Evolutionary conservation across 1,284 basidiomycete genomes (phyloP), one percentile per base, ranked within the genome.

Genomic region (Tetrapyrgos nigripes): DNA sequence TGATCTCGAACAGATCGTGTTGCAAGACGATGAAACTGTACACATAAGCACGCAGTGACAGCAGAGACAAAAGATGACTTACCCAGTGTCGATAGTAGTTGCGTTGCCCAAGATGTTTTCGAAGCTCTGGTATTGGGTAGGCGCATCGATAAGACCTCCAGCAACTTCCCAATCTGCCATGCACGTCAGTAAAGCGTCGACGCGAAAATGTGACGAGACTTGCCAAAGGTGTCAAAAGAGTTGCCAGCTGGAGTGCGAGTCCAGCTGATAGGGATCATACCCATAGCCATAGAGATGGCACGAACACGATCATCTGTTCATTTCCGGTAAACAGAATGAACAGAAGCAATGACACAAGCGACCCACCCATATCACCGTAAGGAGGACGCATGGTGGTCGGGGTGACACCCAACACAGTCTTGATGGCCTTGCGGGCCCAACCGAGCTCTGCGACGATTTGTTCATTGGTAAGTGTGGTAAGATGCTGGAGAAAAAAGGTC

Each of bases 401-500:
- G 4, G 92, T 92, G 26, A 95, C 89, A 66, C 93, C 93, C 60
- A 92, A 78, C 26, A 89, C 82, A 3, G 67, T 66, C 66, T 89
- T 85, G 76, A 98, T 97, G 54, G 89, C 86, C 76, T 94, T 87
- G 64, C 89, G 91, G 58, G 94, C 93, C 91, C 93, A 98, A 48
- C 92, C 95, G 50, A 98, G 83, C 76, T 98, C 96, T 24, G 95
- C 95, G 21, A 98, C 93, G 60, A 98, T 86, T 78, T 97, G 81
- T 70, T 87, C 88, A 70, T 89, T 98, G 49, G 93, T 88, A 60
- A 96, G 80, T 35, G 87, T 86, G 13, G 96, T 98, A 37, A 96
- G 80, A 60, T 83, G 83, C 89, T 89, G 62, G 33, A 19, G 14
- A 57, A 9, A 51, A 37, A 17, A 1, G 19, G n/a, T n/a, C n/a